phyloP scores from a whole-genome alignment of 1,284 basidiomycete genomes.

The Cryptococcus sp. region DNA sequence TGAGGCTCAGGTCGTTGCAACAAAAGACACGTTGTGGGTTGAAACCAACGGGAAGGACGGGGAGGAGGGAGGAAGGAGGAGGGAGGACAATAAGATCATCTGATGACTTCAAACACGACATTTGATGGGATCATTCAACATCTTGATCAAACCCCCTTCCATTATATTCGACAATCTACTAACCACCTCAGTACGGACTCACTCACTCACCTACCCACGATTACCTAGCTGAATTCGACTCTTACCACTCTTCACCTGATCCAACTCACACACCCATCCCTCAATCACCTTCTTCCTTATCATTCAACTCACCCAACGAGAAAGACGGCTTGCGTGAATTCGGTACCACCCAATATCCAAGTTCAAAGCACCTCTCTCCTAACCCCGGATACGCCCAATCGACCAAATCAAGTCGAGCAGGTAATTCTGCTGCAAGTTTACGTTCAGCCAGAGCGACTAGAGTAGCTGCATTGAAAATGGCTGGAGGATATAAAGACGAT shows the following conservation, averaged over 20 bases:
- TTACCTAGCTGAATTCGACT: conserved; percentile 30
- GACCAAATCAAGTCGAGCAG: background rate
- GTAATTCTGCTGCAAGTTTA: background rate
- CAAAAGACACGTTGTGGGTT: too few relatives aligned
- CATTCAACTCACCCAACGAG: conserved; percentile 3
- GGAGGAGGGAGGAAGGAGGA: too few relatives aligned
- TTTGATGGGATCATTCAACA: too few relatives aligned
- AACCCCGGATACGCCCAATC: background rate
- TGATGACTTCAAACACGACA: too few relatives aligned
- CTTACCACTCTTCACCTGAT: conserved; percentile 19
- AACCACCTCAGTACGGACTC: background rate
- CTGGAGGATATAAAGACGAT: background rate
- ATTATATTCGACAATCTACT: background rate
- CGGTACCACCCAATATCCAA: conserved; percentile 17
- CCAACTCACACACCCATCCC: conserved; percentile 14
- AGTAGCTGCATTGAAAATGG: background rate
- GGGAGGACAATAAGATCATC: too few relatives aligned
- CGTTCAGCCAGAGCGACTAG: background rate
- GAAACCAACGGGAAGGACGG: too few relatives aligned
- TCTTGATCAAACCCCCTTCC: too few relatives aligned
- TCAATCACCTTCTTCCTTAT: background rate
- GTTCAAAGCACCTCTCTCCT: conserved; percentile 17
- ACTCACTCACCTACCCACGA: conserved; percentile 32
- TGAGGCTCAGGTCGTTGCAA: too few relatives aligned
- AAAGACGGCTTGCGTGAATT: conserved; percentile 16